A percentile compares a stretch with the other conserved stretches of the same genome.
Evolutionary conservation across 768 basidiomycete species (phyloP).

Genomic region (Trametes maxima): DNA sequence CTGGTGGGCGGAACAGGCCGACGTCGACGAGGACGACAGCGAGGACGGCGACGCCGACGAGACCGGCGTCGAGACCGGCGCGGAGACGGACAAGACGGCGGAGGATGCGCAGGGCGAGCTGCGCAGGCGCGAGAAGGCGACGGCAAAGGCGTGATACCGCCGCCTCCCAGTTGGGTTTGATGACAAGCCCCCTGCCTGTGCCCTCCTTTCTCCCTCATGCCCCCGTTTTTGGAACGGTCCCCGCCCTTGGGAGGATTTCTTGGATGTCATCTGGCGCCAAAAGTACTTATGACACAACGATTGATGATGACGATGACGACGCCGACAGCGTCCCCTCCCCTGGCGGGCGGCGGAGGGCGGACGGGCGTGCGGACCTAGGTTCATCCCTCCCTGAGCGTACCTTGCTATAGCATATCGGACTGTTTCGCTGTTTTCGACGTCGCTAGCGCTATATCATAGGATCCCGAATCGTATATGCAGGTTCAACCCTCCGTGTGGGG

Average conservation of each 20-base stretch:
- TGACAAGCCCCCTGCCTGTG: not conserved
- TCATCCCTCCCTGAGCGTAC: not conserved
- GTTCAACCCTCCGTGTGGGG: not conserved
- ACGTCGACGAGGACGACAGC: slow-evolving; percentile 57
- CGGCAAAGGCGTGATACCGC: slow-evolving; percentile 9
- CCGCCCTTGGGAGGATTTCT: not conserved
- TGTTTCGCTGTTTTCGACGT: not conserved
- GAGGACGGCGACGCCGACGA: slow-evolving; percentile 13
- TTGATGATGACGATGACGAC: not conserved
- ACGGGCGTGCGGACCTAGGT: not conserved
- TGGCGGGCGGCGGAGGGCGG: not conserved
- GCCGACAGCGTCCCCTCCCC: not conserved
- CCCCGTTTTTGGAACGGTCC: not conserved
- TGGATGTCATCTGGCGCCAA: not conserved
- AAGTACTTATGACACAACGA: slow-evolving; percentile 19
- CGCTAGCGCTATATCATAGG: not conserved
- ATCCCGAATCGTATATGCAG: not conserved
- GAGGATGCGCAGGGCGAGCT: slow-evolving; percentile 9
- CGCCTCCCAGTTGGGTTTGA: not conserved
- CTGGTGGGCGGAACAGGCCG: slow-evolving; percentile 81
- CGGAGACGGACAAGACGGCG: slow-evolving; percentile 16
- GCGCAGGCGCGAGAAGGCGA: slow-evolving; percentile 14
- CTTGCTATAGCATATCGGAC: slow-evolving; percentile 14
- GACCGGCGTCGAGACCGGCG: slow-evolving; percentile 5
- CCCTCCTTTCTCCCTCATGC: too few species aligned